Conservation (phyloP, 2,329 filamentous ascomycete species). For the Ceratocystis alfenasii region DNA sequence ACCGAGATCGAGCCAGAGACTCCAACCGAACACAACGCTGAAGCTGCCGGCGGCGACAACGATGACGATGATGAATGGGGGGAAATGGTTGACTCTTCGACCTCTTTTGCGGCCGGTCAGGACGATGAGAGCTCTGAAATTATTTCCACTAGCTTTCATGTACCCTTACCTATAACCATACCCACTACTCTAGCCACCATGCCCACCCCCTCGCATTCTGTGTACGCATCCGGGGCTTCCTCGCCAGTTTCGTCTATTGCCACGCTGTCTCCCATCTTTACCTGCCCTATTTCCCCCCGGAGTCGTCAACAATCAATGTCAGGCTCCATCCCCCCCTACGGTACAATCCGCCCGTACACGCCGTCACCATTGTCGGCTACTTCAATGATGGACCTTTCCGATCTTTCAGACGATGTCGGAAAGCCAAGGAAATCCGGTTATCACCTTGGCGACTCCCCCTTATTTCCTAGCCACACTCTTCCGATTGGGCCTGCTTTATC, state of each 20-base stretch:
- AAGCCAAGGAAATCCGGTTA: not conserved
- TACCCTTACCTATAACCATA: constrained; percentile 11
- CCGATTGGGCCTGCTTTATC: not conserved
- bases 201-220: constrained; percentile 18
- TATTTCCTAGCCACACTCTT: not conserved
- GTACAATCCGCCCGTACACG: constrained; percentile 14
- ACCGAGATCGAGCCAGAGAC: not conserved
- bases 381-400: constrained; percentile 2
- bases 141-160: not conserved
- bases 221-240: constrained; percentile 16
- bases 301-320: constrained; percentile 8
- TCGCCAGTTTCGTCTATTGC: constrained; percentile 16
- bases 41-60: constrained; percentile 34
- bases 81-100: constrained; percentile 38
- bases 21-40: not conserved
- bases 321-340: constrained; percentile 1
- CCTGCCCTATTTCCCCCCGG: not conserved
- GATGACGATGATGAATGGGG: constrained; percentile 49
- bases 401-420: not conserved
- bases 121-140: not conserved
- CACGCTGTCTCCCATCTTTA: constrained; percentile 2
- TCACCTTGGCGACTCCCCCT: constrained; percentile 8
- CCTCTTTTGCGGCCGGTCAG: constrained; percentile 1
- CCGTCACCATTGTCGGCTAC: constrained; percentile 19
- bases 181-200: constrained; percentile 15